A percentile compares a stretch with the other conserved stretches of the same genome.
These are phyloP conservation scores for Ceratonia siliqua DNA, from an alignment of 306 rosid genomes.

Conservation along the genomic window DNA sequence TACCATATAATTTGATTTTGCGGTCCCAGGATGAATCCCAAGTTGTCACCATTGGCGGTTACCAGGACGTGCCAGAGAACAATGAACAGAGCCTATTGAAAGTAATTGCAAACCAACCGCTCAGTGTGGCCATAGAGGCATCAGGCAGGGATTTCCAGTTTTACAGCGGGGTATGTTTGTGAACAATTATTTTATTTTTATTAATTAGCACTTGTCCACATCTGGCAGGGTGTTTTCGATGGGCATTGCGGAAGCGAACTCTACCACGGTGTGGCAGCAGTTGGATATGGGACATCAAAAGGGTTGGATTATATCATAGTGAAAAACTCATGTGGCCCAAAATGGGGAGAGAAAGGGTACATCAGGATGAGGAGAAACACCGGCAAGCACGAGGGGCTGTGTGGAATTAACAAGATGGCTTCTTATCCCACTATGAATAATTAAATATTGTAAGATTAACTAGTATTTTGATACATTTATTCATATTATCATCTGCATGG, in stretches of 20 bases:
- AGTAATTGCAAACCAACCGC: conserved; percentile 90
- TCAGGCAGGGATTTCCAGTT: conserved; percentile 87
- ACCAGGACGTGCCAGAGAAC: conserved; percentile 79
- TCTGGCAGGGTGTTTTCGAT: conserved; percentile 70
- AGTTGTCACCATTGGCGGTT: conserved; percentile 74
- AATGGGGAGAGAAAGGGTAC: conserved; percentile 94
- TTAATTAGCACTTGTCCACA: neutral
- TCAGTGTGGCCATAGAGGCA: conserved; percentile 89
- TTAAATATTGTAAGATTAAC: conserved; percentile 24
- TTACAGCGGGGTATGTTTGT: conserved; percentile 69
- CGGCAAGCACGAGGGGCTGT: conserved; percentile 75
- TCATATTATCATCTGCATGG: too few species aligned
- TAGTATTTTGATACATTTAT: too few species aligned
- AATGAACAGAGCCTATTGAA: conserved; percentile 78
- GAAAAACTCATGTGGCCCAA: conserved; percentile 88
- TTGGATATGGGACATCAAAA: conserved; percentile 81
- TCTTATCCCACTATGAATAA: conserved; percentile 84
- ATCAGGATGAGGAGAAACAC: conserved; percentile 75
- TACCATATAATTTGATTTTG: too few species aligned
- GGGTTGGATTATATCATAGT: conserved; percentile 77
- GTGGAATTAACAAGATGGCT: conserved; percentile 87
- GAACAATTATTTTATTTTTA: too few species aligned
- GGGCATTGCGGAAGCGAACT: conserved; percentile 81
- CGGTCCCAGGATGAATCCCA: conserved; percentile 61
- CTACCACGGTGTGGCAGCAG: conserved; percentile 92